phyloP scores from a whole-genome alignment of 1,139 yeast genomes.

The Scheffersomyces stambukii region DNA sequence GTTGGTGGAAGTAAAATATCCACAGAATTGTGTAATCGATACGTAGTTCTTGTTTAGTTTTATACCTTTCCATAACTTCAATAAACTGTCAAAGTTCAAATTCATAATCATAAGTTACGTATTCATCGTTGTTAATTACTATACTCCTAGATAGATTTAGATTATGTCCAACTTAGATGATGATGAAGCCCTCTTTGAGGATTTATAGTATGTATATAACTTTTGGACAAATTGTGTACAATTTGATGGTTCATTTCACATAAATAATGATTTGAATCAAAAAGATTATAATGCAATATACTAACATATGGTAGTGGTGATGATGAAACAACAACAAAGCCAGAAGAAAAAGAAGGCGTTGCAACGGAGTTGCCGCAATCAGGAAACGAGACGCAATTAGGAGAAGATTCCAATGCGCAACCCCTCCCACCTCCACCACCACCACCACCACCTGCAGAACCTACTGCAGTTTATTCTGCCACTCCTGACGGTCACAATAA shows the following conservation, averaged over 20 bases:
- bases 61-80: constrained; percentile 6
- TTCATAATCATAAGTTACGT: too few species aligned
- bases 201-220: constrained; percentile 50
- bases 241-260: neutral
- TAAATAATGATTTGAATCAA: too few species aligned
- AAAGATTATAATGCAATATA: neutral
- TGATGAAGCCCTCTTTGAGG: constrained; percentile 83
- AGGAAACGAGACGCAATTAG: constrained; percentile 4
- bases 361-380: constrained; percentile 6
- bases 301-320: constrained; percentile 13
- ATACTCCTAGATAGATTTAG: too few species aligned
- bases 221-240: neutral
- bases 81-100: constrained; percentile 3
- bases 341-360: constrained; percentile 10
- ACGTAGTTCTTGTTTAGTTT: constrained; percentile 6
- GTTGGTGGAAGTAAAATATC: too few species aligned
- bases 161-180: constrained; percentile 65
- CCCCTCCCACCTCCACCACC: constrained; percentile 5
- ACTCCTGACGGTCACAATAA: too few species aligned
- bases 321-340: constrained; percentile 12
- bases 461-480: constrained; percentile 1
- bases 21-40: too few species aligned
- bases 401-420: constrained; percentile 1
- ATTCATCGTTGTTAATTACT: too few species aligned
- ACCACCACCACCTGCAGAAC: constrained; percentile 3